Base-by-base conservation (phyloP, 371 early-diverging fungal species). In the Actinomortierella wolfii region DNA sequence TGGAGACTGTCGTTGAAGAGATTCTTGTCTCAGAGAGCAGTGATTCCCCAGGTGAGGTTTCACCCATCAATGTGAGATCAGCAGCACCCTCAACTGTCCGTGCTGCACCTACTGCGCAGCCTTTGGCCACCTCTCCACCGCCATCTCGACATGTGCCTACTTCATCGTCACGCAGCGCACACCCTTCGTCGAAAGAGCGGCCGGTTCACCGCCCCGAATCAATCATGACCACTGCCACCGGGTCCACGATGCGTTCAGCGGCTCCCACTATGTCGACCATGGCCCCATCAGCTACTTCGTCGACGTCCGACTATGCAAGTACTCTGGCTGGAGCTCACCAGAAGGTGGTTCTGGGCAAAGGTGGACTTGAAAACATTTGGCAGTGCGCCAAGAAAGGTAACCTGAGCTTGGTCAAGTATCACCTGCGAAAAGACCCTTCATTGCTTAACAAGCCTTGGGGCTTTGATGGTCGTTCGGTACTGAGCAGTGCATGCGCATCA, bases 351-450 rank as follows among this genome's bases (percentile, higher is more conserved):
- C 11, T 47, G 47, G 41, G 14, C 17, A n/a, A 54, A 34, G 61
- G 57, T 9, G 68, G 68, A 9, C 29, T 59, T 25, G 68, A 63
- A 44, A 68, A 63, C 53, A 63, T 68, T 18, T 68, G 59, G 59
- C 63, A 56, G 28, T 56, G 63, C 24, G 68, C 68, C 53, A 68
- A 68, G 53, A 62, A 63, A 63, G 68, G 68, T 42, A 59, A 55
- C 24, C 50, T 68, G n/a, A 3, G 55, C 2, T 25, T 68, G 15
- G 68, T 68, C 20, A 48, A 46, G 17, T 46, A 59, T 23, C 68
- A 68, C 43, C 51, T 68, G 40, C 45, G 62, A 43, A 63, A 63
- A 49, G 60, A 68, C 9, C 59, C 63, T 7, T 44, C 21, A 4
- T 17, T 68, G 63, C 58, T 68, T 53, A 63, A 62, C 45, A 24